Base-by-base conservation (phyloP, 202 grass and related monocot genomes). In the Zizania palustris region DNA sequence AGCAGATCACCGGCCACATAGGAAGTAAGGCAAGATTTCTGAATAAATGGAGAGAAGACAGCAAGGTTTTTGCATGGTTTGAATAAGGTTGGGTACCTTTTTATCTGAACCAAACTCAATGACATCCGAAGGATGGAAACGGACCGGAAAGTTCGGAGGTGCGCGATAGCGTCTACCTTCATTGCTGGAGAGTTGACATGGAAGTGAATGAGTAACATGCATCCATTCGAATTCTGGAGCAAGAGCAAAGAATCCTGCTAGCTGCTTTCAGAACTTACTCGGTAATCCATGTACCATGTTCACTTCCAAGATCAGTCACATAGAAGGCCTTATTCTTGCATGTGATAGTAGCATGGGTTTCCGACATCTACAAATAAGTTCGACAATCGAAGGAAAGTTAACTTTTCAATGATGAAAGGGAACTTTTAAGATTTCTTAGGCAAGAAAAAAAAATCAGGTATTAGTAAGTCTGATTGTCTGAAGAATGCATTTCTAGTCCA, bases 81-180 rank as follows among this genome's bases (percentile, higher is more conserved):
- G 16, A 63, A 60, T 40, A 63, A 84, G 28, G 54, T 7, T 49
- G 45, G 48, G 0, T 82, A 95, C 96, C 91, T 92, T 92, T 74
- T 92, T 85, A 51, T 98, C 96, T 22, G 87, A 87, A 21, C 96
- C 96, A 46, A 98, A 88, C 75, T 95, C 91, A 34, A 98, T 92
- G 45, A 88, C 36, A 83, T 98, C 73, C 0, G 57, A 90, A 9
- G 96, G 96, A 39, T 71, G 91, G 73, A 95, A 88, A 57, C 89
- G 91, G 77, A 90, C 87, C 20, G 96, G 89, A 44, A 81, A 92
- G 46, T 95, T 92, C 21, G 91, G 91, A 60, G 87, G 95, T 46
- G 90, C 63, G 0, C 65, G 82, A 60, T 83, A 92, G 1, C 70
- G 85, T 60, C 89, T 88, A 50, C 91, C 87, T 86, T 98, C 95